Evolutionary conservation across 2,329 filamentous ascomycete species (phyloP).

Genomic region (Periconia digitata): DNA sequence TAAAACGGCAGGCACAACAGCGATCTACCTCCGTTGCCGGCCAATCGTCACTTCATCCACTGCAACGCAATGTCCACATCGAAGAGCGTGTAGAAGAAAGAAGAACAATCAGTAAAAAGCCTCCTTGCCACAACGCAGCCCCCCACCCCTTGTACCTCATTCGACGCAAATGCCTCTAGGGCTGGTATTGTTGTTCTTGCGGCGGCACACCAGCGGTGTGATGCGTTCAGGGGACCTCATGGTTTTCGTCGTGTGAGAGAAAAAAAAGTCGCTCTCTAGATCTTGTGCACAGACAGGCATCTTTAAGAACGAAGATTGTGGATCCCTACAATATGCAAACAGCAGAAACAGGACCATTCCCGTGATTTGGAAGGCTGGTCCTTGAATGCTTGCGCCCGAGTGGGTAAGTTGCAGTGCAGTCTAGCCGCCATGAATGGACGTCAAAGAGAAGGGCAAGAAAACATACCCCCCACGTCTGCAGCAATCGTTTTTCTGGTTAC

Average conservation of each 20-base stretch:
- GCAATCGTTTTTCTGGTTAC: not conserved
- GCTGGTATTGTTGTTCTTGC: not conserved
- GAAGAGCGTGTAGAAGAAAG: too few species aligned
- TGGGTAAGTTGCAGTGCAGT: constrained; percentile 22
- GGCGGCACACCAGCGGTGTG: not conserved
- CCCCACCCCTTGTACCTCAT: constrained; percentile 21
- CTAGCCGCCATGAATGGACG: constrained; percentile 21
- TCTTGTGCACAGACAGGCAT: not conserved
- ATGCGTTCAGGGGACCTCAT: not conserved
- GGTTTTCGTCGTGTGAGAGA: not conserved
- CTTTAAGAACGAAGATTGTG: not conserved
- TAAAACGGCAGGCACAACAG: constrained; percentile 42
- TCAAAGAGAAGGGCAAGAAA: not conserved
- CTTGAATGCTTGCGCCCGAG: too few species aligned
- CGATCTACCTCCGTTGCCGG: constrained; percentile 10
- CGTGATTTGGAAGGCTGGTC: constrained; percentile 2
- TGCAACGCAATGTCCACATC: constrained; percentile 6
- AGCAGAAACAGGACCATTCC: constrained; percentile 10
- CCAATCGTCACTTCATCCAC: constrained; percentile 18
- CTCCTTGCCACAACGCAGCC: too few species aligned
- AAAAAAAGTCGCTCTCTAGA: not conserved
- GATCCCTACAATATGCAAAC: not conserved
- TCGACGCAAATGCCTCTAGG: constrained; percentile 12
- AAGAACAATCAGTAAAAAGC: too few species aligned
- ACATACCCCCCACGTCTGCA: not conserved